Conservation (phyloP, 371 early-diverging fungal species). For the Circinella umbellata region DNA sequence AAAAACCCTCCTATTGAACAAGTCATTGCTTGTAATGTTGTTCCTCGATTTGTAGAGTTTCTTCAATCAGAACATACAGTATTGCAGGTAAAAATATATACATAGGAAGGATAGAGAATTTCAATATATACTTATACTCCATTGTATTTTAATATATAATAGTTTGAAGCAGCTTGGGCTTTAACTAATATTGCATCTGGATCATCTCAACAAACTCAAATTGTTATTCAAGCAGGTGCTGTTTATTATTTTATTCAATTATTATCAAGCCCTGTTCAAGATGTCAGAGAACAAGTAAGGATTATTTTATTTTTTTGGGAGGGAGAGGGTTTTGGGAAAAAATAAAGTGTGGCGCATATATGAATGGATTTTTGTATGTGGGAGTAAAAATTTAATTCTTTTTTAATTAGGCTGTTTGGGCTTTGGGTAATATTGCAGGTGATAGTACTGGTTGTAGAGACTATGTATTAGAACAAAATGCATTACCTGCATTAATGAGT, state of each 20-base stretch:
- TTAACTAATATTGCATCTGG: constrained; percentile 99
- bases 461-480: constrained; percentile 86
- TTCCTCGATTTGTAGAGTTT: constrained; percentile 97
- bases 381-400: too few species aligned
- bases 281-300: constrained; percentile 94
- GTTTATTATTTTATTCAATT: constrained; percentile 93
- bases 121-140: not conserved
- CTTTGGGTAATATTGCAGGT: constrained; percentile 99
- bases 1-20: constrained; percentile 98
- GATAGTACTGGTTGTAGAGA: constrained; percentile 97
- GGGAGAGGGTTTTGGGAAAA: not conserved
- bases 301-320: not conserved
- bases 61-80: constrained; percentile 74
- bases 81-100: constrained; percentile 75
- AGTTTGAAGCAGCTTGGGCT: constrained; percentile 99
- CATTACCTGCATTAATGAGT: constrained; percentile 81
- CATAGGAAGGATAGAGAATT: not conserved
- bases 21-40: constrained; percentile 94
- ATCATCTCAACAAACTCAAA: constrained; percentile 92
- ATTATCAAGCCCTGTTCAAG: constrained; percentile 80
- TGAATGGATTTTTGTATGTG: not conserved
- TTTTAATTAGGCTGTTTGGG: constrained; percentile 98
- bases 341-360: not conserved
- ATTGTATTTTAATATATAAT: constrained; percentile 16
- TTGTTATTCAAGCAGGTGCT: constrained; percentile 92